These are phyloP conservation scores for Chaetoceros tenuissimus DNA, from an alignment of 108 stramenopile species.

Conservation along the genomic window DNA sequence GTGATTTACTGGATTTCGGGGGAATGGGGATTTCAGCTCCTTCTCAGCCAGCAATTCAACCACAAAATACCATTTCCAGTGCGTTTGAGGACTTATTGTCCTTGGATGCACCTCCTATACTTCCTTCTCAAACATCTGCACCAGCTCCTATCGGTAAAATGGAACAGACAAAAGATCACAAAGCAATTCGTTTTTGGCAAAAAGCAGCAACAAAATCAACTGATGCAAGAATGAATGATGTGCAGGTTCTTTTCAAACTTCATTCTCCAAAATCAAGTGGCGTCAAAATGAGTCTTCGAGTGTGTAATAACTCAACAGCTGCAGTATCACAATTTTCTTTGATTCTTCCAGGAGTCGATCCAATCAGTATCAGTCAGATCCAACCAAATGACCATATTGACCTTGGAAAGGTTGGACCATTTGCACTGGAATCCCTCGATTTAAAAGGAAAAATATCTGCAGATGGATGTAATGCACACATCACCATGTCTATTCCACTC, in stretches of 20 bases:
- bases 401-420: not conserved
- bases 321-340: not conserved
- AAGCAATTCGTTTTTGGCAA: conserved; percentile 3
- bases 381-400: not conserved
- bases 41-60: not conserved
- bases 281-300: not conserved
- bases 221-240: no score
- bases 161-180: not conserved
- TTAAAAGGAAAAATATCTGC: not conserved
- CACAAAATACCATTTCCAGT: conserved; percentile 34
- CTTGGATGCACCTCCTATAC: conserved; percentile 21
- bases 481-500: not conserved
- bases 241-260: no score
- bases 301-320: not conserved
- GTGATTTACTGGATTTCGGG: conserved; percentile 45
- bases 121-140: not conserved
- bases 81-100: conserved; percentile 78
- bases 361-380: not conserved
- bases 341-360: not conserved
- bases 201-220: not conserved
- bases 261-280: not conserved
- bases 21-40: conserved; percentile 4
- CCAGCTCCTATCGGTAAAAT: not conserved
- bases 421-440: not conserved
- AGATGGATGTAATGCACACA: not conserved